A percentile compares a stretch with the other conserved stretches of the same genome.
Evolutionary conservation across 2,329 filamentous ascomycete genomes (phyloP).

Genomic region (Colletotrichum sp.): DNA sequence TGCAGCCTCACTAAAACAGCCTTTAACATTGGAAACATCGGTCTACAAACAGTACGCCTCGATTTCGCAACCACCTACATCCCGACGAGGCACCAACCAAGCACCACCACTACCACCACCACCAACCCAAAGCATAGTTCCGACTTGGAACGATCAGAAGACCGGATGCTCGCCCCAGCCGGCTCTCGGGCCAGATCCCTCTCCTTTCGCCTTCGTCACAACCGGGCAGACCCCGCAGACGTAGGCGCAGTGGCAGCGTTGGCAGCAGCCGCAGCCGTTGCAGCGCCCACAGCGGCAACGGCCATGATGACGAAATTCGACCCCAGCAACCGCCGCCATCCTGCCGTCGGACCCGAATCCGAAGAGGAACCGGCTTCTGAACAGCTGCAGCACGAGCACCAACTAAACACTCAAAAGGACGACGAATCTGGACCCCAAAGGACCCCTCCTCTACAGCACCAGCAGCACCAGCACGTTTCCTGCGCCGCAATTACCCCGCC

Average conservation of each 20-base stretch:
- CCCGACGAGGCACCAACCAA: background rate
- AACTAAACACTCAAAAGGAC: background rate
- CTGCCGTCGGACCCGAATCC: background rate
- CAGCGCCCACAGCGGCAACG: background rate
- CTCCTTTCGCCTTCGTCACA: conserved; percentile 6
- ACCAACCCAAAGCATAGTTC: background rate
- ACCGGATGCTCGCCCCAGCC: conserved; percentile 10
- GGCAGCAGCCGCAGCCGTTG: background rate
- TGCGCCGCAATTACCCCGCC: conserved; percentile 17
- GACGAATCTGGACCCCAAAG: background rate
- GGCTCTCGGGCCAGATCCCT: conserved; percentile 13
- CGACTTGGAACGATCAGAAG: background rate
- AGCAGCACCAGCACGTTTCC: background rate
- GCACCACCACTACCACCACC: background rate
- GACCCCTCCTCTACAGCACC: background rate
- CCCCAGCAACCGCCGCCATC: background rate
- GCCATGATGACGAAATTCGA: conserved; percentile 18
- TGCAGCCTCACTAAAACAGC: background rate
- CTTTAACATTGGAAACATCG: background rate
- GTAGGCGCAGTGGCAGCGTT: background rate
- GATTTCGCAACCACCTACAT: background rate
- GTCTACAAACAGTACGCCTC: background rate
- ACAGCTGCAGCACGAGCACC: background rate
- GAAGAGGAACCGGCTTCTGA: background rate
- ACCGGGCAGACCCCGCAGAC: background rate